phyloP scores from a whole-genome alignment of 2,329 filamentous ascomycete species.

The Fusarium zealandicum region DNA sequence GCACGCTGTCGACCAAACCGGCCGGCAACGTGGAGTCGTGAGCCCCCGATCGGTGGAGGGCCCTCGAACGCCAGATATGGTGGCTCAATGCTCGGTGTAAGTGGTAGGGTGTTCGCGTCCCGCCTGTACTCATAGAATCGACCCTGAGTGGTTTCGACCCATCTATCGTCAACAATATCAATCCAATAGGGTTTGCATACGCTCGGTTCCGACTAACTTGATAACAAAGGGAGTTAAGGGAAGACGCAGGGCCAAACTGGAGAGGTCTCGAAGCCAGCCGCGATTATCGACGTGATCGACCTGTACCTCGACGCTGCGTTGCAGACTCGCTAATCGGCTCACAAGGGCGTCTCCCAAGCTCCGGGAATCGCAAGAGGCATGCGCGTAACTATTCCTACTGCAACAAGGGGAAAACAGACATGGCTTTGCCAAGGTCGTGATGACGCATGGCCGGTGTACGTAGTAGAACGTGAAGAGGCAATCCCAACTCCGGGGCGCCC shows the following conservation, averaged over 20 bases:
- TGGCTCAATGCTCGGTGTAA: slow-evolving; percentile 3
- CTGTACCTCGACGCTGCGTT: neutral
- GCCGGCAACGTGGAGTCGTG: slow-evolving; percentile 23
- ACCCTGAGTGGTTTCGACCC: neutral
- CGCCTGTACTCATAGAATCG: slow-evolving; percentile 9
- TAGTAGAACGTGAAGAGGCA: neutral
- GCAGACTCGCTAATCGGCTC: slow-evolving; percentile 9
- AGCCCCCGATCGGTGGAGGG: slow-evolving; percentile 26
- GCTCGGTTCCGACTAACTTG: slow-evolving; percentile 19
- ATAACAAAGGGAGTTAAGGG: slow-evolving; percentile 18
- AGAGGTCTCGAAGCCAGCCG: neutral
- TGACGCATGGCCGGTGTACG: neutral
- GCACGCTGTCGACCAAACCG: slow-evolving; percentile 15
- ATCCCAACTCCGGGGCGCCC: slow-evolving; percentile 9
- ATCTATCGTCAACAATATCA: neutral
- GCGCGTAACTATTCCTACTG: slow-evolving; percentile 10
- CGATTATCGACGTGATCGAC: neutral
- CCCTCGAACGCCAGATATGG: slow-evolving; percentile 2
- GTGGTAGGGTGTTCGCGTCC: slow-evolving; percentile 26
- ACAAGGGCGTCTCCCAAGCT: slow-evolving; percentile 25
- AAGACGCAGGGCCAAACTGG: neutral
- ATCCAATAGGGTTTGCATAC: slow-evolving; percentile 5
- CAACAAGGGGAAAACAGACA: neutral
- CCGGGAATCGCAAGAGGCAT: neutral
- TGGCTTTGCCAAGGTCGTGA: neutral